These are phyloP conservation scores for Dryadomyces quercivorus DNA, from an alignment of 2,329 filamentous ascomycete species.

Conservation along the genomic window DNA sequence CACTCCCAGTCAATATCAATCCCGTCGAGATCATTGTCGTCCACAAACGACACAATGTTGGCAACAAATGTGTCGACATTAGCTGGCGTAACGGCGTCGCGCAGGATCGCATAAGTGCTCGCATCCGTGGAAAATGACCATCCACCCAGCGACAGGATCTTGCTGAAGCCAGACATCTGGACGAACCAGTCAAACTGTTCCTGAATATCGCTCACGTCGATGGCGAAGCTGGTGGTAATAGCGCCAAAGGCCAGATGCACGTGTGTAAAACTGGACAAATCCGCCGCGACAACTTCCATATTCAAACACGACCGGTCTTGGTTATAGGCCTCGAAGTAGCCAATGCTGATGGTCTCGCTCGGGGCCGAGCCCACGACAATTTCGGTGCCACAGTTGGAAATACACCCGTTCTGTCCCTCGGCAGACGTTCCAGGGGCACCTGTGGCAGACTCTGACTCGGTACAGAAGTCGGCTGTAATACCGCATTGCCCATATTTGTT, in stretches of 20 bases:
- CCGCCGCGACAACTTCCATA: conserved; percentile 11
- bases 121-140: conserved; percentile 27
- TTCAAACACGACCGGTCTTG: conserved; percentile 18
- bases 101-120: conserved; percentile 22
- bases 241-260: conserved; percentile 19
- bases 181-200: conserved; percentile 19
- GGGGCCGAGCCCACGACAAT: conserved; percentile 12
- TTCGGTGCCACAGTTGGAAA: conserved; percentile 25
- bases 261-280: conserved; percentile 14
- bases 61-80: neutral
- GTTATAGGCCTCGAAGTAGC: conserved; percentile 23
- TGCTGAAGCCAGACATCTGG: conserved; percentile 19
- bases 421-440: conserved; percentile 18
- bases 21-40: neutral
- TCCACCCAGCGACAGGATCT: conserved; percentile 29
- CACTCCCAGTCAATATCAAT: neutral
- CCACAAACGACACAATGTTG: neutral
- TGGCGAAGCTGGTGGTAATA: conserved; percentile 13
- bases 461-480: conserved; percentile 30
- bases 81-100: conserved; percentile 8
- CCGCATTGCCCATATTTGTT: conserved; percentile 33
- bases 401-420: conserved; percentile 20
- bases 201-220: conserved; percentile 12
- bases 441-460: neutral
- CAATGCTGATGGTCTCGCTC: conserved; percentile 10